Evolutionary conservation across 148 eudicot species (phyloP), one percentile per base, ranked within the genome.

Genomic region (Suaeda aralocaspica): DNA sequence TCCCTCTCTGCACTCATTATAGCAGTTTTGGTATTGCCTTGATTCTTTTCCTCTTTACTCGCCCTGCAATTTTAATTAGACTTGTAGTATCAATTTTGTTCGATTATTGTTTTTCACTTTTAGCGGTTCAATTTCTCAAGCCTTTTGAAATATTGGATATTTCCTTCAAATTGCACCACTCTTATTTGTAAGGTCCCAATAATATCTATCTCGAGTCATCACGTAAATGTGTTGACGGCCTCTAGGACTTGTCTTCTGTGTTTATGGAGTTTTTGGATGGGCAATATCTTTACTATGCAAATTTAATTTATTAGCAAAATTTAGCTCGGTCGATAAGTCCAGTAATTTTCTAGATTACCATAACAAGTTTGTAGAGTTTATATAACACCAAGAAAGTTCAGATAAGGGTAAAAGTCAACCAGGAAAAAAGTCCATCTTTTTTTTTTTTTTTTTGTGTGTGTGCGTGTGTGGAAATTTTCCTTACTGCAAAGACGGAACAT

Each of bases 1-100:
- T 78, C 99, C 52, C 69, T 94, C 55, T 91, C 99, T 39, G 75
- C 36, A 79, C 84, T 76, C 64, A 84, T 60, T 87, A 87, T 70
- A 50, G 77, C 77, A 80, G 82, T 78, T 82, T n/a, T 87, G 93
- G 96, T 88, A 89, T 58, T 46, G 52, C 16, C 72, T 57, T 44
- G 45, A 15, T 31, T 61, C 16, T 68, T 25, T 25, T 15, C 10
- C 34, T 52, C 19, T 60, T 41, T 28, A 28, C 25, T 51, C 2
- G 31, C n/a, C 36, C 8, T 68, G 28, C 7, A 21, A n/a, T 44
- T 21, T 59, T 29, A n/a, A n/a, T n/a, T n/a, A n/a, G n/a, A n/a
- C n/a, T n/a, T n/a, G n/a, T n/a, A n/a, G n/a, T n/a, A n/a, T n/a
- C n/a, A n/a, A n/a, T n/a, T n/a, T n/a, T n/a, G n/a, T n/a, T n/a